Base-by-base conservation (phyloP, 2,329 filamentous ascomycete species). In the Capronia americana region DNA sequence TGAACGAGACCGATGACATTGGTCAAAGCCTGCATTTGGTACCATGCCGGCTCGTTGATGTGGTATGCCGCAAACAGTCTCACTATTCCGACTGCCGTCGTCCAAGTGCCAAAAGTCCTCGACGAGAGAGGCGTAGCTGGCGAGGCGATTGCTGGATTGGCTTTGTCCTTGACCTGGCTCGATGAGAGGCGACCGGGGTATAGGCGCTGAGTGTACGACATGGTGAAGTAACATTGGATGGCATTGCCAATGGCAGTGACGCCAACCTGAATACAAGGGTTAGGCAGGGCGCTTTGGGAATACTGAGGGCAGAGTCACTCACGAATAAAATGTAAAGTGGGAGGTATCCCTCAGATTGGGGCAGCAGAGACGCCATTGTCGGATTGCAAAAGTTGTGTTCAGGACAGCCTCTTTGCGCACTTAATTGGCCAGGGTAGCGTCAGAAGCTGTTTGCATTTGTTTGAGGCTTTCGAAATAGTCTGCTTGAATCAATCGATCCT, bases 91-190 rank as follows among this genome's bases (percentile, higher is more conserved):
- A 90, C 89, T 65, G 96, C 83, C 65, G 94, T 85, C 0, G 93
- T 96, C 89, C 93, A 97, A 32, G 92, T 95, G 61, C 91, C 93
- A 77, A 96, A 96, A 23, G 92, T 88, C 70, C 92, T 89, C 28
- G 89, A 89, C 11, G 88, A 89, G 32, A 97, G 87, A 4, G 90
- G 87, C 5, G 91, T 93, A 63, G 92, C 86, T 78, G 78, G 84
- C 66, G 81, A 79, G 34, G 77, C 77, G 8, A 44, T 50, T 7
- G 48, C 56, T 12, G 57, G 30, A 12, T 65, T 53, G 17, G 12
- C 50, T 32, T 61, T 64, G 32, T 30, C 28, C 30, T 63, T 64
- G 58, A 23, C 11, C 50, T 61, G 58, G 20, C 46, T 46, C 4
- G 70, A 28, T 79, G 77, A 24, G n/a, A 57, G 17, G 11, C 48